These are phyloP conservation scores for Annona cherimola DNA, from an alignment of 164 flowering plant genomes.

Conservation along the genomic window DNA sequence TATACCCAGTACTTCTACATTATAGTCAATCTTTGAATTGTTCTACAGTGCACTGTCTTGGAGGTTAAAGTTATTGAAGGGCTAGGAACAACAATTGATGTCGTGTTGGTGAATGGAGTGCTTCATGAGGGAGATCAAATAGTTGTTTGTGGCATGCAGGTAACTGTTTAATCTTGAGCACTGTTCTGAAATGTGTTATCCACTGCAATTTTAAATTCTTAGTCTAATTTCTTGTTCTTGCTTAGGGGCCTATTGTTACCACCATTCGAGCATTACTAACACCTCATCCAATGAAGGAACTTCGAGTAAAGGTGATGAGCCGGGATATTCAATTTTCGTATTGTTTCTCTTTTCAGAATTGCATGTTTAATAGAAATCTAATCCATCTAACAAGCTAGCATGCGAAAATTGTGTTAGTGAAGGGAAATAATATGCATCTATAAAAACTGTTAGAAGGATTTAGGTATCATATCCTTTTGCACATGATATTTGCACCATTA, in stretches of 20 bases:
- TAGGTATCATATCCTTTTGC: neutral
- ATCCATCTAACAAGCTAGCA: neutral
- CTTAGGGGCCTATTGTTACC: constrained; percentile 92
- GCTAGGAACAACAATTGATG: constrained; percentile 97
- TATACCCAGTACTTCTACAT: too few relatives aligned
- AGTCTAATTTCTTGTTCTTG: constrained; percentile 1
- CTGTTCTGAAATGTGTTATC: neutral
- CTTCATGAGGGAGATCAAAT: constrained; percentile 98
- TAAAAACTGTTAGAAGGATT: neutral
- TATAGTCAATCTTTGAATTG: constrained; percentile 3
- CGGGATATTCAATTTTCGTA: neutral
- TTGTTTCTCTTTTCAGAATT: neutral
- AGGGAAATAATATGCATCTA: neutral
- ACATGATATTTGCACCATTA: neutral
- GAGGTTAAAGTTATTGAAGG: constrained; percentile 99
- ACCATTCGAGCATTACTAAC: constrained; percentile 85
- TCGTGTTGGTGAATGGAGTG: constrained; percentile 90
- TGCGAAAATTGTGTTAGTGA: neutral
- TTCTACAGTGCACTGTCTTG: constrained; percentile 86
- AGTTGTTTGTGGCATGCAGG: constrained; percentile 98
- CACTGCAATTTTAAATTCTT: neutral
- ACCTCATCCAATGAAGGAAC: constrained; percentile 99
- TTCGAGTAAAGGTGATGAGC: constrained; percentile 74
- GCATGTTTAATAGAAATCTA: neutral
- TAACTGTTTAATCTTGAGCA: constrained; percentile 18